These are phyloP conservation scores for Saprolegnia parasitica DNA, from an alignment of 352 stramenopile genomes.

Conservation along the genomic window DNA sequence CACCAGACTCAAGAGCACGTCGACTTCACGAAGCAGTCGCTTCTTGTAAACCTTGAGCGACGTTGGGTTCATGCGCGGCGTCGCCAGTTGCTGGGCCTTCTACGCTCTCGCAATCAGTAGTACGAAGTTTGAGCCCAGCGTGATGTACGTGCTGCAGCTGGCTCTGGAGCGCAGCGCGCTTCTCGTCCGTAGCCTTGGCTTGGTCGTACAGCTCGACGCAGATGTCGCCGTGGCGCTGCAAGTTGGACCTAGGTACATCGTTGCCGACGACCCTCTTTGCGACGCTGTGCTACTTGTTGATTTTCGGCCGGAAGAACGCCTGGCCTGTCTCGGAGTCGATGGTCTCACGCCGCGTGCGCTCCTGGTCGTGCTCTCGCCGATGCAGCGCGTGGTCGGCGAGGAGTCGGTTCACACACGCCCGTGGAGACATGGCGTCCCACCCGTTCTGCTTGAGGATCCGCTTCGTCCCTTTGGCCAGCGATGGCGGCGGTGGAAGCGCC, in stretches of 20 bases:
- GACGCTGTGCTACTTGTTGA: not conserved
- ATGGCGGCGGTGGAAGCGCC: not conserved
- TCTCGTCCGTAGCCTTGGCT: not conserved
- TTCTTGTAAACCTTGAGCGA: not conserved
- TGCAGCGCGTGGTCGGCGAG: not conserved
- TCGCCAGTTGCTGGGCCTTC: no score
- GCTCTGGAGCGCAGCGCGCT: not conserved
- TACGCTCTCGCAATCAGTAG: no score
- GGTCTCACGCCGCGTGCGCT: not conserved
- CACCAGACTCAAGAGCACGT: constrained; percentile 7
- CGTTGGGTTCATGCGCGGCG: not conserved
- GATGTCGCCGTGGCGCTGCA: not conserved
- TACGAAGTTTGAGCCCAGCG: not conserved
- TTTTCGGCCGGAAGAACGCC: not conserved
- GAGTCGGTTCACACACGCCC: constrained; percentile 1
- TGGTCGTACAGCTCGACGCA: constrained; percentile 10
- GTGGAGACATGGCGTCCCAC: not conserved
- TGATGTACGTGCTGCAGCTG: not conserved
- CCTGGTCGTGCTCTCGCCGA: not conserved
- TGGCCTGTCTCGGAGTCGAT: constrained; percentile 4
- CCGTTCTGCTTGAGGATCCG: constrained; percentile 21
- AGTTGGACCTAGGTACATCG: not conserved
- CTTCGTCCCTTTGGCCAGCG: not conserved
- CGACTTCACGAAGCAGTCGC: constrained; percentile 4
- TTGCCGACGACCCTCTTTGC: not conserved